phyloP scores from a whole-genome alignment of 371 early-diverging fungal genomes.

The Coemansia sp. region DNA sequence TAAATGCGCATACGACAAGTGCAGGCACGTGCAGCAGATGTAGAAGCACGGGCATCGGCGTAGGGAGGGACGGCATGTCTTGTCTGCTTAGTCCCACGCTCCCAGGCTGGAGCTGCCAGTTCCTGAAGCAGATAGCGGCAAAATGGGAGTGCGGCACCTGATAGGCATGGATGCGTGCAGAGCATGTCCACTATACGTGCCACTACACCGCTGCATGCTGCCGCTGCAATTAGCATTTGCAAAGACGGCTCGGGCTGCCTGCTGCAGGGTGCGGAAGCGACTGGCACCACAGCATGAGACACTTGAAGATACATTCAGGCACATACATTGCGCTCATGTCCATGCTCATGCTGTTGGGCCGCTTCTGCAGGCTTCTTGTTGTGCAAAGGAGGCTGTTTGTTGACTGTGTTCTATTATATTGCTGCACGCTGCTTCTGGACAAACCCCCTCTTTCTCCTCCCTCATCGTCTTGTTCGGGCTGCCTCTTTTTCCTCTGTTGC shows the following conservation, averaged over 20 bases:
- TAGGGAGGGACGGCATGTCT: not conserved
- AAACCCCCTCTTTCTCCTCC: slow-evolving; percentile 1
- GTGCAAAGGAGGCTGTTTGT: slow-evolving; percentile 17
- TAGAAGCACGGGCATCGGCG: not conserved
- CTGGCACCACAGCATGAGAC: not conserved
- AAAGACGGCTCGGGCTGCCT: not conserved
- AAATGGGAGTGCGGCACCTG: not conserved
- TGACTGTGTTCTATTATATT: slow-evolving; percentile 3
- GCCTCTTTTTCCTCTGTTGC: slow-evolving; percentile 1
- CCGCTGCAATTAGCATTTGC: not conserved
- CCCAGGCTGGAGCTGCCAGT: not conserved
- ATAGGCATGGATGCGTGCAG: not conserved
- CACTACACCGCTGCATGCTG: slow-evolving; percentile 7
- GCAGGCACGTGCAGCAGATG: not conserved
- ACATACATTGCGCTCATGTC: not conserved
- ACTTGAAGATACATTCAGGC: not conserved
- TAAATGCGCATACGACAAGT: not conserved
- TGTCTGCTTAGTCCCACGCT: not conserved
- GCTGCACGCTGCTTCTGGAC: slow-evolving; percentile 3
- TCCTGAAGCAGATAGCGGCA: not conserved
- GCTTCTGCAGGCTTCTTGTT: not conserved
- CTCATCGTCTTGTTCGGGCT: not conserved
- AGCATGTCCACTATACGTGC: slow-evolving; percentile 3
- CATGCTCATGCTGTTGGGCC: not conserved
- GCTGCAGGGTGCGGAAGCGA: slow-evolving; percentile 12